Evolutionary conservation across 2,329 filamentous ascomycete species (phyloP).

Genomic region (Penicillium sp.): DNA sequence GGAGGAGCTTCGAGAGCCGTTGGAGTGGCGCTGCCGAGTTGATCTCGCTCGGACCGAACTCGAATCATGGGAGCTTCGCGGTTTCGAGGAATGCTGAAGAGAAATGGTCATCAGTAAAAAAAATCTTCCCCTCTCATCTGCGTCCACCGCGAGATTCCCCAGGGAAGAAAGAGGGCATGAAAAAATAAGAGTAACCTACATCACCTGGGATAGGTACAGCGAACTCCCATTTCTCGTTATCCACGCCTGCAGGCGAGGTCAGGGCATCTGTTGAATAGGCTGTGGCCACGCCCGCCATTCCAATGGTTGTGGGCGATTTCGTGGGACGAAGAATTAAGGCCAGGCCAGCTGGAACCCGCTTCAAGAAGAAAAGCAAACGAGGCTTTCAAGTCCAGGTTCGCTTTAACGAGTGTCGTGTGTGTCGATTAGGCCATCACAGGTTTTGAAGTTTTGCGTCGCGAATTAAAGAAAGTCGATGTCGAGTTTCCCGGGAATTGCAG

Average conservation of each 20-base stretch:
- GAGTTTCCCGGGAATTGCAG: not conserved
- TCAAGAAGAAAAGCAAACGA: constrained; percentile 10
- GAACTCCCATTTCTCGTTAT: constrained; percentile 37
- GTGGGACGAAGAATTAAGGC: constrained; percentile 17
- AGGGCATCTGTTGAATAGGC: constrained; percentile 39
- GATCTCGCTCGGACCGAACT: constrained; percentile 25
- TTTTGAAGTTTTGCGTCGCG: constrained; percentile 8
- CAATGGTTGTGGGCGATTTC: constrained; percentile 9
- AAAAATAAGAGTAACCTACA: constrained; percentile 26
- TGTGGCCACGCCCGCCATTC: constrained; percentile 41
- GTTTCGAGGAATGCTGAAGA: constrained; percentile 25
- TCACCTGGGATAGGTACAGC: constrained; percentile 34
- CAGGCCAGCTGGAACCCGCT: constrained; percentile 35
- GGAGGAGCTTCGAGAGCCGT: constrained; percentile 39
- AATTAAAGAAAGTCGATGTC: constrained; percentile 2
- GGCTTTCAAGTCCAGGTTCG: constrained; percentile 14
- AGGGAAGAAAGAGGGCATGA: not conserved
- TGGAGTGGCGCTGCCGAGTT: constrained; percentile 30
- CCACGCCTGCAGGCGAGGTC: constrained; percentile 33
- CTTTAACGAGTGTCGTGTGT: constrained; percentile 6
- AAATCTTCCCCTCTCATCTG: not conserved
- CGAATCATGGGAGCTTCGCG: constrained; percentile 38
- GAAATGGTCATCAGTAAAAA: constrained; percentile 15
- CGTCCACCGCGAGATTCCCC: not conserved
- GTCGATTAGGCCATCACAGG: constrained; percentile 32